These are phyloP conservation scores for Camptophora hylomeconis DNA, from an alignment of 2,329 filamentous ascomycete genomes.

Conservation along the genomic window DNA sequence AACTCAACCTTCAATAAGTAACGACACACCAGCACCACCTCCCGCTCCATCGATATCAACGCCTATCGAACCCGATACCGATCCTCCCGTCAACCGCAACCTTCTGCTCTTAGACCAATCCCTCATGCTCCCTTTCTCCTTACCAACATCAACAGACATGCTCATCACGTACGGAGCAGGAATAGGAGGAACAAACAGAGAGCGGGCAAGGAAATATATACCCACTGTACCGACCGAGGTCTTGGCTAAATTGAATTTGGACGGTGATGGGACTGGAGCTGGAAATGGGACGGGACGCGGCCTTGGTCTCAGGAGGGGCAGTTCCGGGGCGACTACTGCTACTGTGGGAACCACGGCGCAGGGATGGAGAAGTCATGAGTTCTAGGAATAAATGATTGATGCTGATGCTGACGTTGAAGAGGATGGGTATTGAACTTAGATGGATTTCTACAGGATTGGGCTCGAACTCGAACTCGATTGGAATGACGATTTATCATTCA, in stretches of 20 bases:
- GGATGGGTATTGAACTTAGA: no score
- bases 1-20: slow-evolving; percentile 6
- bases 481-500: no score
- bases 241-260: slow-evolving; percentile 54
- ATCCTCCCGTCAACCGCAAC: slow-evolving; percentile 12
- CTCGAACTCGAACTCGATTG: no score
- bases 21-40: slow-evolving; percentile 8
- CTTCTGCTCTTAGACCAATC: slow-evolving; percentile 70
- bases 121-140: slow-evolving; percentile 84
- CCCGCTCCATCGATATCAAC: slow-evolving; percentile 8
- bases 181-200: slow-evolving; percentile 81
- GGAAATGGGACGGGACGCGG: not conserved
- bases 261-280: slow-evolving; percentile 5
- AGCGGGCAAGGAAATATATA: slow-evolving; percentile 88
- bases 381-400: no score
- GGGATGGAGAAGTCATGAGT: no score
- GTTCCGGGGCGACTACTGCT: no score
- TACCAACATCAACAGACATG: slow-evolving; percentile 96
- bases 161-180: slow-evolving; percentile 87
- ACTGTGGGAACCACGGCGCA: no score
- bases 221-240: slow-evolving; percentile 92
- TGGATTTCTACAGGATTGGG: no score
- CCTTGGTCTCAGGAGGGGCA: no score
- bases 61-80: slow-evolving; percentile 4
- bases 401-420: no score